Percentiles rank a stretch among this genome's conserved stretches.
phyloP scores from a whole-genome alignment of 2,329 filamentous ascomycete genomes.

The Phaeosphaeria sp. region DNA sequence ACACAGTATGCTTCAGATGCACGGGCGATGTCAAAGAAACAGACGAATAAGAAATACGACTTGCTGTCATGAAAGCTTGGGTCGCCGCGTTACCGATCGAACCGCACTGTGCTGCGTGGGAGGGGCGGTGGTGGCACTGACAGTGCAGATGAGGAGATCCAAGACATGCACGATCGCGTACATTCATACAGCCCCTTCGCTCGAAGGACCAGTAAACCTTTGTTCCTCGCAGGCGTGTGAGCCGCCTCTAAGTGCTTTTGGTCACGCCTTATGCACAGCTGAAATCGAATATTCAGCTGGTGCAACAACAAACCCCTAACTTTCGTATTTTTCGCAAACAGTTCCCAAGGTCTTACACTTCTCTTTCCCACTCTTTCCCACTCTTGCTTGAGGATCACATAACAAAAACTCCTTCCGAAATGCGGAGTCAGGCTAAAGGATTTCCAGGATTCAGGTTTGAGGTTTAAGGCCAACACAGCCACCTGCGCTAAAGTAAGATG shows the following conservation, averaged over 20 bases:
- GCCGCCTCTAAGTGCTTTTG: constrained; percentile 12
- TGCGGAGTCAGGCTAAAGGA: constrained; percentile 13
- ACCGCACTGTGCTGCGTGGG: constrained; percentile 16
- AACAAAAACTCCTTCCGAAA: neutral
- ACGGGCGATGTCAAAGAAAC: constrained; percentile 11
- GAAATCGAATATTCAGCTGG: constrained; percentile 30
- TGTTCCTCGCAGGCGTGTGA: constrained; percentile 21
- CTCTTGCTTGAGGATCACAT: neutral
- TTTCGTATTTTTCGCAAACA: constrained; percentile 9
- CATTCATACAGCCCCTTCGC: constrained; percentile 18
- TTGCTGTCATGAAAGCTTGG: constrained; percentile 17
- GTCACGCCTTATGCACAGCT: constrained; percentile 25
- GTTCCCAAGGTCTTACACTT: constrained; percentile 1
- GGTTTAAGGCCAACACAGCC: constrained; percentile 33
- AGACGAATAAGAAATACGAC: constrained; percentile 22
- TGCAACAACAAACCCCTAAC: constrained; percentile 14
- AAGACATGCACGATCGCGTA: constrained; percentile 13
- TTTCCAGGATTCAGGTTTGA: constrained; percentile 13
- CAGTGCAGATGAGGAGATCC: constrained; percentile 15
- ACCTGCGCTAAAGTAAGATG: constrained; percentile 37
- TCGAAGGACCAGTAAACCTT: constrained; percentile 16
- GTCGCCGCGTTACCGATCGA: constrained; percentile 9
- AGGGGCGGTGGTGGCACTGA: constrained; percentile 33
- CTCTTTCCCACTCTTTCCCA: neutral
- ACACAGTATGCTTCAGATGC: constrained; percentile 10